Base-by-base conservation (phyloP, 1,284 basidiomycete species). In the Ceratobasidium sp. region DNA sequence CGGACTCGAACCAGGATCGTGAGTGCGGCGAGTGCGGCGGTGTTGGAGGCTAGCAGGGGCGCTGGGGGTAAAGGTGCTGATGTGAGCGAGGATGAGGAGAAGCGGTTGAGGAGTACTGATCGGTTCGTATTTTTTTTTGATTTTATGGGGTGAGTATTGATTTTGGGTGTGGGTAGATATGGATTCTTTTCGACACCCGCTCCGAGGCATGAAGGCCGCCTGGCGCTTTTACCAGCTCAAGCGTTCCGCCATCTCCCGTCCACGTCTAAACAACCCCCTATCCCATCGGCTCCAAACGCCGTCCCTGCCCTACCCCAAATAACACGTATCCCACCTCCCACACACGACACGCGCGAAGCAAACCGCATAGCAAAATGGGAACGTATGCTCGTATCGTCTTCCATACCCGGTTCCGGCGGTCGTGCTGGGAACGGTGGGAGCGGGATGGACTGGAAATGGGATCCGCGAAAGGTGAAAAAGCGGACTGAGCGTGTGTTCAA, bases 301-400 rank as follows among this genome's bases (percentile, higher is more conserved):
- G 83, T 90, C 65, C 82, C 85, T 78, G 82, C 88, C 78, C 81
- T 91, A 57, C 90, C 91, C 64, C 82, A 88, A 38, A 84, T 87
- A 13, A 28, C 83, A 38, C 40, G 80, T 70, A 7, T 80, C 77
- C 42, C 68, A 81, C 73, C 78, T 0, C 80, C 81, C 4, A 67
- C 70, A 40, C 54, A 56, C 42, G 79, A 79, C 80, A 81, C 84
- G 50, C 94, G 92, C 83, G 96, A 98, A 84, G 82, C 85, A 1
- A 86, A 87, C 15, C 89, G 96, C 15, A 93, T 95, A 80, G 89
- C 87, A 40, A 98, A 98, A 85, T 98, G 96, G 96, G 90, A 90
- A 48, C 89, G 92, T 56, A 98, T 98, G 96, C 89, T 98, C 81
- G 86, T 88, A 64, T 89, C 92, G 2, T 86, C 88, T 28, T 86